A percentile compares a stretch with the other conserved stretches of the same genome.
Conservation (phyloP, 768 basidiomycete genomes). For the Trametes coccinea region DNA sequence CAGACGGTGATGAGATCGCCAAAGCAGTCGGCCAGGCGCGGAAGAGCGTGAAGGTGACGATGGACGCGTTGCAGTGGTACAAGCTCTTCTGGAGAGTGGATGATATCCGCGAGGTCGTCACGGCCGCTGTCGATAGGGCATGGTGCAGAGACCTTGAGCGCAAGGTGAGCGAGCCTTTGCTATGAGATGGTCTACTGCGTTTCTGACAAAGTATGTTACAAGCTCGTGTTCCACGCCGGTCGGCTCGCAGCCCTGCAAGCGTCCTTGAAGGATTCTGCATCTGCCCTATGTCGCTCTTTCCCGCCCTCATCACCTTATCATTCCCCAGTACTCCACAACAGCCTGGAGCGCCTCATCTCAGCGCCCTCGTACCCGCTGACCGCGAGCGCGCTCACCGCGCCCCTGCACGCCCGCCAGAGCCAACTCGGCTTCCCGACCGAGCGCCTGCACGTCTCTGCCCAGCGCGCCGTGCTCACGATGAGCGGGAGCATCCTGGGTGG, state of each 20-base stretch:
- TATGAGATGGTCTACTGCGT: background rate
- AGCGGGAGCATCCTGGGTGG: slow-evolving; percentile 50
- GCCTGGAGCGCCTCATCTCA: slow-evolving; percentile 51
- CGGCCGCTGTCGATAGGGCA: slow-evolving; percentile 32
- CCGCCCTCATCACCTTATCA: slow-evolving; percentile 39
- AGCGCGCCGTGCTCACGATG: slow-evolving; percentile 54
- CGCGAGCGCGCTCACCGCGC: slow-evolving; percentile 47
- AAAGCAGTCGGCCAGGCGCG: slow-evolving; percentile 32
- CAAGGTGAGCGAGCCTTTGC: slow-evolving; percentile 17
- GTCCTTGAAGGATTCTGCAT: slow-evolving; percentile 42
- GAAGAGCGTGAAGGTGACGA: slow-evolving; percentile 32
- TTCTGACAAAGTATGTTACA: background rate
- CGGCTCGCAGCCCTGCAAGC: slow-evolving; percentile 51
- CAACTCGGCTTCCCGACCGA: slow-evolving; percentile 62
- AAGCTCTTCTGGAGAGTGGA: slow-evolving; percentile 42
- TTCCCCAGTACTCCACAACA: slow-evolving; percentile 61
- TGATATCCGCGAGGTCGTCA: slow-evolving; percentile 39
- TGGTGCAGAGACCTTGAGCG: slow-evolving; percentile 41
- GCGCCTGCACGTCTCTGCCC: slow-evolving; percentile 63
- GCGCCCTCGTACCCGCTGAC: slow-evolving; percentile 49
- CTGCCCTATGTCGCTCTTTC: slow-evolving; percentile 42
- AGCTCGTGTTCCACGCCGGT: slow-evolving; percentile 71
- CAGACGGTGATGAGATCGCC: slow-evolving; percentile 23
- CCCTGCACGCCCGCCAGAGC: slow-evolving; percentile 50
- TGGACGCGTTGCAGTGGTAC: slow-evolving; percentile 42